Base-by-base conservation (phyloP, 306 rosid species). In the Ziziphus jujuba region DNA sequence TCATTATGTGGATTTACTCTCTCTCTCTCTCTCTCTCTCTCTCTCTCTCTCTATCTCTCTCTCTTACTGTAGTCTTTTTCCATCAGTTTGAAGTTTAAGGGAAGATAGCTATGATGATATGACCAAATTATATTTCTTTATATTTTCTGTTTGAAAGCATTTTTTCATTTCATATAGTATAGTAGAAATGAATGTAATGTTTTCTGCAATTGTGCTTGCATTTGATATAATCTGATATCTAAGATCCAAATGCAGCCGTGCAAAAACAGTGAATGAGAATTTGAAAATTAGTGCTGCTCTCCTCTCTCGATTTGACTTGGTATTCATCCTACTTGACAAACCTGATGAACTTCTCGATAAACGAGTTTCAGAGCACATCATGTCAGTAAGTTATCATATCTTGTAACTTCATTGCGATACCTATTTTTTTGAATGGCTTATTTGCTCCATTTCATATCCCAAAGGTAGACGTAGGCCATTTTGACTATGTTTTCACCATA, bases 241-340 rank as follows among this genome's bases (percentile, higher is more conserved):
- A 57, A 16, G 24, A 49, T 55, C 24, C 70, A 72, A 68, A 65
- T 71, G 85, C 98, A 93, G 97, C 81, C 97, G 91, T 33, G 95
- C 97, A 67, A 93, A 93, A 81, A 93, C 98, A 40, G 98, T 93
- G 71, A 90, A 93, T 70, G 98, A 93, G 75, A 93, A 93, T 80
- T 79, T 93, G 88, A 93, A 93, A 80, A 90, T 90, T 87, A 79
- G 95, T 66, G 86, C 96, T 9, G 86, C 98, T 69, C 89, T 90
- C 61, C 87, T 93, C 69, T 90, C 98, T 28, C 86, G 96, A 64
- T 90, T 93, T 83, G 98, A 93, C 79, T 79, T 90, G 77, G 88
- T 93, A 75, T 93, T 93, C 80, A 93, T 93, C 76, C 77, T 93
- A 84, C 95, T 93, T 65, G 98, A 93, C 80, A 88, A 93, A 78